Evolutionary conservation across 2,329 filamentous ascomycete genomes (phyloP), one percentile per base, ranked within the genome.

Genomic region (Fusarium equiseti): DNA sequence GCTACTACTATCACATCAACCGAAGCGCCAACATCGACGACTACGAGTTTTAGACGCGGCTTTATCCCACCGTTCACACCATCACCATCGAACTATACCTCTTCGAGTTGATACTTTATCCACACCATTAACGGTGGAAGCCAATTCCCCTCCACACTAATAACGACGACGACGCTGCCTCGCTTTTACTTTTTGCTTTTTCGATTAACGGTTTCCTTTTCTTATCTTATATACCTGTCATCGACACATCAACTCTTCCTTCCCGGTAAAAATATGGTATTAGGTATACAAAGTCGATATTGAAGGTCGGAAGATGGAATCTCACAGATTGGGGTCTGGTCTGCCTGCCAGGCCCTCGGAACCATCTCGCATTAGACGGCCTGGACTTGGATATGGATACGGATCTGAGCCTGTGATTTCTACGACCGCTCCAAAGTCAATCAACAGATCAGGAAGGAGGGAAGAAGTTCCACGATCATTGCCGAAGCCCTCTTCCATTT

Each of bases 231-330:
- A 70, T 66, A 61, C 58, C 32, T 29, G 48, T 59, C 58, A 60
- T 46, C 42, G 35, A 40, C 22, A 27, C 24, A 22, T 58, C 48
- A 52, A 26, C 35, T 32, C 5, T 22, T 44, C n/a, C 35, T 58
- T 53, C 45, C 35, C 35, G n/a, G 60, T 54, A 53, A 71, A 71
- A 75, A 56, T 66, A 75, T 75, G 73, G 59, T 70, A 67, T 50
- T 48, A 60, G 55, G 53, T 51, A 68, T 55, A 69, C 53, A 38
- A 45, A 61, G 26, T 56, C 50, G 61, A 59, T 63, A 62, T 59
- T 74, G 63, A 75, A 77, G 71, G 70, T 76, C 74, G 77, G 77
- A 81, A 62, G 67, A 85, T 85, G 83, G 81, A 82, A 77, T 81
- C 82, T 74, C 76, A 79, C 59, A 80, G 79, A 75, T 77, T 76